Base-by-base conservation (phyloP, 768 basidiomycete genomes). In the Russula olivacea region DNA sequence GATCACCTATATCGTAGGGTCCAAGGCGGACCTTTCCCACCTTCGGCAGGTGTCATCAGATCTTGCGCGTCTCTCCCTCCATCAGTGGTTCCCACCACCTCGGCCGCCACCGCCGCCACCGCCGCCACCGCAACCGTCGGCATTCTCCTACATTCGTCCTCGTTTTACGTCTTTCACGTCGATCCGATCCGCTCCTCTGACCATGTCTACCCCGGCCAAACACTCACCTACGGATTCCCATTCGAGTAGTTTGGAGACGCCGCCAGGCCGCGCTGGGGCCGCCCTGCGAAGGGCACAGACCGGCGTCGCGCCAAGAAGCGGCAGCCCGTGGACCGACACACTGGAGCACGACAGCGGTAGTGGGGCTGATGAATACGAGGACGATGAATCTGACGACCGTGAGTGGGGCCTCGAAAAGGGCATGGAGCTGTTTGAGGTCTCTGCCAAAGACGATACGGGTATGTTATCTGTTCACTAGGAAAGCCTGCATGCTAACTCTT, bases 1-100 rank as follows among this genome's bases (percentile, higher is more conserved):
- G 61, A 87, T 96, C 73, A 93, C 97, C 70, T 93, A 94, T 75
- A 91, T 98, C 70, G 93, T 97, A 69, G 94, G 95, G 61, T 85
- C 94, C 66, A 98, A 98, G 75, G 88, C 90, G 69, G 90, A 93
- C 78, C 81, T 93, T 63, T 74, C 81, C 63, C 77, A 78, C 45
- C 80, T 85, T 65, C 84, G 90, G 52, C 86, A 89, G 70, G 88
- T 93, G 66, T 88, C 90, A 7, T 78, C 87, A 57, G 91, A 92
- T 74, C 80, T 88, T 62, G 92, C 90, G 58, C 86, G 90, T n/a
- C 79, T 89, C 61, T 87, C 88, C 14, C 77, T 96, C 50, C 87
- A 89, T 67, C 87, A 85, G 55, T 94, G 93, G 93, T 92, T 92
- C 68, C 91, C 91, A 11, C 90, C 90, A 61, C 88, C 89, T 12